Percentiles rank a stretch among this genome's conserved stretches.
phyloP scores from a whole-genome alignment of 106 monocot genomes.

The Acanthochlamys bracteata region DNA sequence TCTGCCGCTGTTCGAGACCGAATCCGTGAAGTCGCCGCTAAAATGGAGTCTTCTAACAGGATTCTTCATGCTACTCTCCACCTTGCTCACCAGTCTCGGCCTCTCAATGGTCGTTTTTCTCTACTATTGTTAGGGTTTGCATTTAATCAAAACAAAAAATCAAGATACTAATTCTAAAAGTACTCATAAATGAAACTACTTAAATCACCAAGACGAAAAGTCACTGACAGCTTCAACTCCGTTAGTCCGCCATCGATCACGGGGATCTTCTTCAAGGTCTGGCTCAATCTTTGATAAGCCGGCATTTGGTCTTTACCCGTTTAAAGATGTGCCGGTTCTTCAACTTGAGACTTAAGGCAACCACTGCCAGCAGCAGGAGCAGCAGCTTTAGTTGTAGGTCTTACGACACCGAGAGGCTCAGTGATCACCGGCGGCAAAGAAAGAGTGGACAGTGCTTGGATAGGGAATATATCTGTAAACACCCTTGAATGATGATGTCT shows the following conservation, averaged over 20 bases:
- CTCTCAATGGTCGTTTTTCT: conserved; percentile 36
- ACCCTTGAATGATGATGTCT: too few relatives aligned
- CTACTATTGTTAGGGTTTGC: too few relatives aligned
- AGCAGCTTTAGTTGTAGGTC: too few relatives aligned
- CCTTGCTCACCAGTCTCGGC: conserved; percentile 74
- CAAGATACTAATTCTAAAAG: neutral
- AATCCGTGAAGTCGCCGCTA: conserved; percentile 46
- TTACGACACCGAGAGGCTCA: too few relatives aligned
- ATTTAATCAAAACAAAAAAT: too few relatives aligned
- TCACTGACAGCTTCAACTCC: conserved; percentile 49
- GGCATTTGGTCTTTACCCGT: conserved; percentile 21
- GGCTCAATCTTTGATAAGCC: conserved; percentile 84
- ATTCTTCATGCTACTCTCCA: conserved; percentile 58
- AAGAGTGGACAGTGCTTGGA: too few relatives aligned
- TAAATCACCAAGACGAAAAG: neutral
- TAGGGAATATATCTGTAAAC: too few relatives aligned
- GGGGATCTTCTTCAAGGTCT: conserved; percentile 68
- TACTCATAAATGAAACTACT: too few relatives aligned
- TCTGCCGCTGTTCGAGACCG: conserved; percentile 60
- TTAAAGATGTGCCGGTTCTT: too few relatives aligned
- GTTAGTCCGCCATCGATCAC: conserved; percentile 59
- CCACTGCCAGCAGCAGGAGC: too few relatives aligned
- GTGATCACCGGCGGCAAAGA: too few relatives aligned
- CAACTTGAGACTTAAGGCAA: too few relatives aligned
- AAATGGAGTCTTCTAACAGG: conserved; percentile 66